Percentiles rank a stretch among this genome's conserved stretches.
Conservation (phyloP, 139 green algal genomes). For the Tetraselmis striata region DNA sequence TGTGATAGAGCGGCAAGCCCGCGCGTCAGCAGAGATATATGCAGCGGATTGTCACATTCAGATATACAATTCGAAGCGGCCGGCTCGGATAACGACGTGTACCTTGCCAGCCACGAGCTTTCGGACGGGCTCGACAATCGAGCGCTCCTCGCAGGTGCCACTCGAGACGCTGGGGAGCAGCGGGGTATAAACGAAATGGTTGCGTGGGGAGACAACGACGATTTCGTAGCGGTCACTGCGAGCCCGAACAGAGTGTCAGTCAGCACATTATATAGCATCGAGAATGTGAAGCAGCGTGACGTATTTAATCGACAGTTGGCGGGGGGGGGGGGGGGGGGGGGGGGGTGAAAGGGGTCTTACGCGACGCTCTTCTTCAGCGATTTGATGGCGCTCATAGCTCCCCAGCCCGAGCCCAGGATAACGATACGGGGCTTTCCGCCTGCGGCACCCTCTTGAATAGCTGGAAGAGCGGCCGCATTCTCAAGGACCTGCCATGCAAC, state of each 20-base stretch:
- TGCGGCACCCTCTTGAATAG: background rate
- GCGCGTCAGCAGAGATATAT: no score
- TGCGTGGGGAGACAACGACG: slow-evolving; percentile 15
- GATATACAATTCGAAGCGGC: no score
- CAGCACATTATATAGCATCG: no score
- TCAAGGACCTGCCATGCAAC: no score
- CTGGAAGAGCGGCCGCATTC: no score
- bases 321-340: no score
- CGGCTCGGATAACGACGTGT: no score
- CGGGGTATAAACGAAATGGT: slow-evolving; percentile 37
- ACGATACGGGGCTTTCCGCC: slow-evolving; percentile 51
- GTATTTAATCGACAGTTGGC: no score
- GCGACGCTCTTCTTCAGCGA: slow-evolving; percentile 40
- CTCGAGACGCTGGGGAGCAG: slow-evolving; percentile 27
- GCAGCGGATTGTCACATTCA: no score
- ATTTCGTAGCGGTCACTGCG: slow-evolving; percentile 65
- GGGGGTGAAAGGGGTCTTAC: slow-evolving; percentile 9
- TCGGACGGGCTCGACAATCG: slow-evolving; percentile 33
- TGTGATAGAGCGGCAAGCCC: no score
- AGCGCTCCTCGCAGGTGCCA: slow-evolving; percentile 17
- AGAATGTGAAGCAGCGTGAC: background rate
- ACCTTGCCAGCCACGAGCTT: slow-evolving; percentile 48
- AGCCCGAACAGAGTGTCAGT: no score
- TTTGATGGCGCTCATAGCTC: slow-evolving; percentile 75
- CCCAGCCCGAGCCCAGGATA: slow-evolving; percentile 87